A percentile compares a stretch with the other conserved stretches of the same genome.
These are phyloP conservation scores for Dioscorea dumetorum DNA, from an alignment of 106 monocot species.

Conservation along the genomic window DNA sequence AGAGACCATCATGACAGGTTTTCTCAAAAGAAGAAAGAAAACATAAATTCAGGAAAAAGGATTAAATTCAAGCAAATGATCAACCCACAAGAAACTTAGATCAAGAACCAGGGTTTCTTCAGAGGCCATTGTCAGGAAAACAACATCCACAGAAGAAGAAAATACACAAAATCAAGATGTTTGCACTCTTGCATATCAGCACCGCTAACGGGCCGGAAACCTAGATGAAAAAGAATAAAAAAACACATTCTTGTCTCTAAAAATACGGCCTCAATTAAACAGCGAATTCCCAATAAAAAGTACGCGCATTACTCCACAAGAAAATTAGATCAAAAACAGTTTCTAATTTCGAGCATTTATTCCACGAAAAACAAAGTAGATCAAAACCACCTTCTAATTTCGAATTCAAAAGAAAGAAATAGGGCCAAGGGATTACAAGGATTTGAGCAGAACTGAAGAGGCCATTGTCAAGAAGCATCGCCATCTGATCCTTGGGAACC, in stretches of 20 bases:
- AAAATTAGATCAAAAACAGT: not conserved
- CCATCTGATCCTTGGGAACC: constrained; percentile 77
- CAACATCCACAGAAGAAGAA: no score
- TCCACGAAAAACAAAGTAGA: not conserved
- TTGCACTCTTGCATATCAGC: no score
- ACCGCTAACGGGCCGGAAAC: no score
- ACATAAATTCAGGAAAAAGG: no score
- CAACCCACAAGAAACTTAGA: no score
- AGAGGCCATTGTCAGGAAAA: no score
- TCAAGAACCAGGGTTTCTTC: not conserved
- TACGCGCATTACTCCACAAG: not conserved
- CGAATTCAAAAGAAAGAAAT: not conserved
- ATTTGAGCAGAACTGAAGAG: constrained; percentile 81
- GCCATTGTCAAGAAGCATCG: constrained; percentile 66
- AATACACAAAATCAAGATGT: no score
- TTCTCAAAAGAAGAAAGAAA: no score
- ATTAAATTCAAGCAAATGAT: no score
- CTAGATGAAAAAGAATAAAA: no score
- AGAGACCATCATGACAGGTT: no score
- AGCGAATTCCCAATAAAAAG: not conserved
- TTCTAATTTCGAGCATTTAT: not conserved
- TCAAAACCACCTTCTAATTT: not conserved
- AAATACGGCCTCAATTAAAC: not conserved
- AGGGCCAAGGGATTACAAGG: constrained; percentile 35
- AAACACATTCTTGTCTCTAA: not conserved